These are phyloP conservation scores for Saururus chinensis DNA, from an alignment of 164 flowering plant species.

Conservation along the genomic window DNA sequence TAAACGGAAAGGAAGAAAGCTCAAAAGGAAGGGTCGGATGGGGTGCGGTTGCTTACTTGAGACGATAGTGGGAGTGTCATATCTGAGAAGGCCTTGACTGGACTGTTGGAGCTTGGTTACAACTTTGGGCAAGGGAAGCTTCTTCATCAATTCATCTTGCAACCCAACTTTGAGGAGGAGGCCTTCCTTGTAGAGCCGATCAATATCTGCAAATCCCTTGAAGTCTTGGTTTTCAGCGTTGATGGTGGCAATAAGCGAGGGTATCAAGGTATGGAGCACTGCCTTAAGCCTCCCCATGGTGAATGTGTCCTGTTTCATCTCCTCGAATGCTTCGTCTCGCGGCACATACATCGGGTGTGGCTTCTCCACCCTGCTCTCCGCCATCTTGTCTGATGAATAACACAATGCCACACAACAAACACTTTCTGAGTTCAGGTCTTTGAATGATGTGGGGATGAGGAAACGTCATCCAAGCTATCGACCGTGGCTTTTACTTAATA, in stretches of 20 bases:
- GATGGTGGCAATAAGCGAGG: slow-evolving; percentile 56
- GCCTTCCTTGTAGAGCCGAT: slow-evolving; percentile 71
- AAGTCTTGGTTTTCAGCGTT: slow-evolving; percentile 62
- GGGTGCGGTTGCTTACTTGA: slow-evolving; percentile 44
- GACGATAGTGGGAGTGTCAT: slow-evolving; percentile 65
- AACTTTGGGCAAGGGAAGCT: slow-evolving; percentile 52
- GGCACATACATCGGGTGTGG: slow-evolving; percentile 88
- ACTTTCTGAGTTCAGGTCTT: background rate
- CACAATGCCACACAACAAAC: background rate
- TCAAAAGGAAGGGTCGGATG: too few relatives aligned
- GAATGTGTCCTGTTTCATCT: slow-evolving; percentile 57
- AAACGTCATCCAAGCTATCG: background rate
- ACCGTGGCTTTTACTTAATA: background rate
- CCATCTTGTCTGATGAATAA: slow-evolving; percentile 36
- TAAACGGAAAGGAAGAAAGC: too few relatives aligned
- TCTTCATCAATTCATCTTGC: slow-evolving; percentile 58
- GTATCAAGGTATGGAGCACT: slow-evolving; percentile 72
- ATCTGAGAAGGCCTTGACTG: slow-evolving; percentile 64
- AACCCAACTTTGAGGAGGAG: slow-evolving; percentile 56
- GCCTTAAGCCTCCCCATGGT: slow-evolving; percentile 60
- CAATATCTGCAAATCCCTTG: slow-evolving; percentile 63
- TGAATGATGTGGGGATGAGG: background rate
- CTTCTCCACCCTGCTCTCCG: slow-evolving; percentile 85
- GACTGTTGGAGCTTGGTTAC: slow-evolving; percentile 49
- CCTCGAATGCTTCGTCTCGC: slow-evolving; percentile 92